phyloP scores from a whole-genome alignment of 2,329 filamentous ascomycete genomes.

The Fusarium pilosicola region DNA sequence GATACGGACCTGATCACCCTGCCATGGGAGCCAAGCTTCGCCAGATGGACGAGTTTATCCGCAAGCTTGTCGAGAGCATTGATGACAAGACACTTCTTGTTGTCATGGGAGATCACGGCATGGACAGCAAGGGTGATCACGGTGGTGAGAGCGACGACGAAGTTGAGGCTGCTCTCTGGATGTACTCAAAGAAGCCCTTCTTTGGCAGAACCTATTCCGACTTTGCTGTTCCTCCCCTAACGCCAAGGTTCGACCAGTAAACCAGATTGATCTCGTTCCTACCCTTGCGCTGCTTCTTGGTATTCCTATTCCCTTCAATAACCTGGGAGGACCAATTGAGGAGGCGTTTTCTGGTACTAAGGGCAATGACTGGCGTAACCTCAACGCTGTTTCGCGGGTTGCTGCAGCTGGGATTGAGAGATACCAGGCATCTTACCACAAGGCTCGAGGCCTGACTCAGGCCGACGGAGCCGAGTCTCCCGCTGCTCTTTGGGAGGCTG shows the following conservation, averaged over 20 bases:
- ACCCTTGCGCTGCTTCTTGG: conserved; percentile 89
- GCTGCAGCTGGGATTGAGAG: conserved; percentile 86
- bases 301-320: conserved; percentile 95
- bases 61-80: conserved; percentile 74
- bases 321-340: conserved; percentile 89
- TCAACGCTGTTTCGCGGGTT: conserved; percentile 80
- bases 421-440: conserved; percentile 87
- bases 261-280: conserved; percentile 95
- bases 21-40: conserved; percentile 91
- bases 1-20: conserved; percentile 91
- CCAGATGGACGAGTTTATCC: conserved; percentile 88
- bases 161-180: conserved; percentile 93
- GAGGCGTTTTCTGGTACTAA: conserved; percentile 84
- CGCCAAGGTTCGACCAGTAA: conserved; percentile 79
- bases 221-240: conserved; percentile 69
- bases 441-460: conserved; percentile 74
- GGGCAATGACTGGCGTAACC: conserved; percentile 77
- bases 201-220: conserved; percentile 81
- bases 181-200: conserved; percentile 89
- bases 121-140: conserved; percentile 97
- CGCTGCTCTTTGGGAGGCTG: conserved; percentile 59
- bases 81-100: conserved; percentile 90
- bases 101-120: conserved; percentile 99
- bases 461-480: conserved; percentile 57
- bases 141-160: conserved; percentile 98